Conservation (phyloP, 768 basidiomycete species). For the Nidularia pulvinata region DNA sequence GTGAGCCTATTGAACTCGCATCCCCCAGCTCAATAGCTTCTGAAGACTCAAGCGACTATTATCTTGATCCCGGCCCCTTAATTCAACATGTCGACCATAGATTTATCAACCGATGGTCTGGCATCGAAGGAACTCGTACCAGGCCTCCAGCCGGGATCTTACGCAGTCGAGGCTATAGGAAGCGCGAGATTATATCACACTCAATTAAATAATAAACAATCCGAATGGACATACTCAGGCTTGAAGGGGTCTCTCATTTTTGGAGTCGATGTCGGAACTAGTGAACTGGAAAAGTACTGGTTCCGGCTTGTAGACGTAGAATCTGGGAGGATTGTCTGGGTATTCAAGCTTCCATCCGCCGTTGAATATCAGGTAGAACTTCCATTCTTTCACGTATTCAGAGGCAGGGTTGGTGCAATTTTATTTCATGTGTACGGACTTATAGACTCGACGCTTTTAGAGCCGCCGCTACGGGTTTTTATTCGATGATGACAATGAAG, state of each 20-base stretch:
- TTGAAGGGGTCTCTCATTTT: conserved; percentile 63
- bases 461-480: conserved; percentile 53
- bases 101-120: no score
- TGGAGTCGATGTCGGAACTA: conserved; percentile 35
- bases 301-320: conserved; percentile 63
- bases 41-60: no score
- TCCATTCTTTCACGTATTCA: conserved; percentile 92
- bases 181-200: conserved; percentile 64
- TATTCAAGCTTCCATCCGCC: conserved; percentile 57
- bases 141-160: conserved; percentile 29
- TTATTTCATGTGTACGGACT: background rate
- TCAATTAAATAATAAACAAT: conserved; percentile 41
- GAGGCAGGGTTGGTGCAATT: conserved; percentile 69
- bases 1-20: no score
- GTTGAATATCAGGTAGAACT: conserved; percentile 81
- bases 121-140: background rate
- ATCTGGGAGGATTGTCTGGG: conserved; percentile 64
- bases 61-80: no score
- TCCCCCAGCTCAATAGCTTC: no score
- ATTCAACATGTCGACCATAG: no score
- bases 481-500: conserved; percentile 50
- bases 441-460: conserved; percentile 28
- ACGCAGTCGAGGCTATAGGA: conserved; percentile 52
- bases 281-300: conserved; percentile 43
- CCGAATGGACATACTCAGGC: conserved; percentile 60